Conservation (phyloP, 345 rosid species). For the Syzygium jambos region DNA sequence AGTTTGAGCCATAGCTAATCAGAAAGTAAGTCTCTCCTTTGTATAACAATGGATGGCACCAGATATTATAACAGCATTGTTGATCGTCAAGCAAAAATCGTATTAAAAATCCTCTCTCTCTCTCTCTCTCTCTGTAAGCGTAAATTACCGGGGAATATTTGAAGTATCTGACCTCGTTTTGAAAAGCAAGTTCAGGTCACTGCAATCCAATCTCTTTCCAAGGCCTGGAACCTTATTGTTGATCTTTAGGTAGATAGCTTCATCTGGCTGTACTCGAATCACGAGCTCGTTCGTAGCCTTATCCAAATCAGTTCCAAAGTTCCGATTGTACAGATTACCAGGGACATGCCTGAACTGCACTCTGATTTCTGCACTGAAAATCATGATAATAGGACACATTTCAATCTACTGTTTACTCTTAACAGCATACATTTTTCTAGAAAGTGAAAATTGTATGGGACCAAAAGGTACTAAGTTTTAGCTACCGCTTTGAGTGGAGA, state of each 20-base stretch:
- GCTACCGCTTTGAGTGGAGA: slow-evolving; percentile 34
- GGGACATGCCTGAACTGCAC: slow-evolving; percentile 52
- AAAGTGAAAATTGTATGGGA: background rate
- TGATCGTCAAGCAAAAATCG: background rate
- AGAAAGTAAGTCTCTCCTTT: background rate
- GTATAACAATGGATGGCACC: background rate
- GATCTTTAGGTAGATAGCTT: slow-evolving; percentile 46
- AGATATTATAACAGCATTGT: background rate
- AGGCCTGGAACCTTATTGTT: slow-evolving; percentile 53
- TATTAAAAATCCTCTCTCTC: background rate
- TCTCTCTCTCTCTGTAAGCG: background rate
- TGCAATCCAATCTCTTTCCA: slow-evolving; percentile 39
- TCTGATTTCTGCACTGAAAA: slow-evolving; percentile 37
- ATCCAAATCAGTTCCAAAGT: slow-evolving; percentile 26
- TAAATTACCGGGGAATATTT: background rate
- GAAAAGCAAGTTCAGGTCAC: slow-evolving; percentile 36
- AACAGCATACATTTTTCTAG: background rate
- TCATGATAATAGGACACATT: background rate
- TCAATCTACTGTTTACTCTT: background rate
- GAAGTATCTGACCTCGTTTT: slow-evolving; percentile 20
- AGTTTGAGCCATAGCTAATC: background rate
- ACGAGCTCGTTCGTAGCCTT: slow-evolving; percentile 47
- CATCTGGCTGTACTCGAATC: slow-evolving; percentile 41
- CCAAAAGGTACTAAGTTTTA: background rate
- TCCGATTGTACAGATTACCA: slow-evolving; percentile 33